Percentiles rank a stretch among this genome's conserved stretches.
Conservation (phyloP, 169 alveolate genomes). For the Besnoitia besnoiti region DNA sequence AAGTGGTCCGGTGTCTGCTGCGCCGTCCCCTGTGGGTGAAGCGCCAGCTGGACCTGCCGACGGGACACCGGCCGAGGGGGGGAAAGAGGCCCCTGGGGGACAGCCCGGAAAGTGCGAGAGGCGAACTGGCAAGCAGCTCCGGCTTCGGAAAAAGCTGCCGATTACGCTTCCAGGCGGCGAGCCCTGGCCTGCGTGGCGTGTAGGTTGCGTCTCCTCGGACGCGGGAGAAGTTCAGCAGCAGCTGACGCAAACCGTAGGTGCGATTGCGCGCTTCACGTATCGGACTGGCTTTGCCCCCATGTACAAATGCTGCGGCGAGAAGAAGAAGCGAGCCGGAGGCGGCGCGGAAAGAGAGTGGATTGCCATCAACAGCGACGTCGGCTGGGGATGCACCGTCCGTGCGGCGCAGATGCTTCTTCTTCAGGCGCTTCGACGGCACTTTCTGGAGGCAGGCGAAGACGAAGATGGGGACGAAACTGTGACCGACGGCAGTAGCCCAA, state of each 20-base stretch:
- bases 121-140: background rate
- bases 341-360: conserved; percentile 45
- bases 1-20: background rate
- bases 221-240: conserved; percentile 42
- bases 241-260: background rate
- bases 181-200: conserved; percentile 1
- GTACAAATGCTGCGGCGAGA: conserved; percentile 56
- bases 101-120: background rate
- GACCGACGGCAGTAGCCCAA: background rate
- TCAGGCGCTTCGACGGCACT: conserved; percentile 45
- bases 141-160: background rate
- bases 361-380: conserved; percentile 55
- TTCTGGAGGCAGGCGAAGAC: background rate
- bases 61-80: background rate
- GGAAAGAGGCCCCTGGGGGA: background rate
- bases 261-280: conserved; percentile 45
- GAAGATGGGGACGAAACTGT: background rate
- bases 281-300: conserved; percentile 53
- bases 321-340: conserved; percentile 6
- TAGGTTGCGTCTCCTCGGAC: conserved; percentile 24
- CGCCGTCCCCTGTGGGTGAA: background rate
- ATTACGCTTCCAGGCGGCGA: background rate
- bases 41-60: background rate
- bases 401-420: conserved; percentile 58
- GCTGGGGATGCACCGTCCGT: conserved; percentile 64